These are phyloP conservation scores for Leccinum subgranulosum DNA, from an alignment of 768 basidiomycete species.

Conservation along the genomic window DNA sequence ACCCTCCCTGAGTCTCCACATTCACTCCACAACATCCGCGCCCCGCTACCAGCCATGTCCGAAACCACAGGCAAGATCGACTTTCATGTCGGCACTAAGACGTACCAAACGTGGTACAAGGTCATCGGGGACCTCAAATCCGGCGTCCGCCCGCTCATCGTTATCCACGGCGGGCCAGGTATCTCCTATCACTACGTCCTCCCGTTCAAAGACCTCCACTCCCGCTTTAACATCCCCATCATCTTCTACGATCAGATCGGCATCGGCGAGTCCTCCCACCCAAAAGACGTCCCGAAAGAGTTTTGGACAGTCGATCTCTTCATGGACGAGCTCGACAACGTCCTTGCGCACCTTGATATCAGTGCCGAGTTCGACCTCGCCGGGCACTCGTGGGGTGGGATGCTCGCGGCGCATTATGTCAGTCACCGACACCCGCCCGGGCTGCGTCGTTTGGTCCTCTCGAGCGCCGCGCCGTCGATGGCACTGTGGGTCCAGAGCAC, in stretches of 20 bases:
- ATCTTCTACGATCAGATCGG: conserved; percentile 55
- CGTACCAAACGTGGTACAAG: conserved; percentile 44
- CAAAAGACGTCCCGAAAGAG: conserved; percentile 18
- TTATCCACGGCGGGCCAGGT: conserved; percentile 47
- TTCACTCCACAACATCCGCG: too few relatives aligned
- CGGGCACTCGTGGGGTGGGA: conserved; percentile 62
- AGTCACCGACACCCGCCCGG: conserved; percentile 38
- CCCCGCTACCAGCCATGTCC: conserved; percentile 7
- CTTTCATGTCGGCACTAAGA: conserved; percentile 17
- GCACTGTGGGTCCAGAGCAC: conserved; percentile 27
- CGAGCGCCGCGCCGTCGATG: conserved; percentile 34
- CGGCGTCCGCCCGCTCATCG: conserved; percentile 34
- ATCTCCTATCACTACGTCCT: conserved; percentile 39
- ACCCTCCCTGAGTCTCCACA: too few relatives aligned
- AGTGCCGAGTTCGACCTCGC: conserved; percentile 39
- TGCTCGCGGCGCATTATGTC: conserved; percentile 43
- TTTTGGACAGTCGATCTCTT: conserved; percentile 52
- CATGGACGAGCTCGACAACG: conserved; percentile 50
- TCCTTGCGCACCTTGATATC: conserved; percentile 42
- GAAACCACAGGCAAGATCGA: conserved; percentile 22
- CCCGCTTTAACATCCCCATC: conserved; percentile 34
- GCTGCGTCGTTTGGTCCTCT: conserved; percentile 35
- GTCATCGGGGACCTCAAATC: conserved; percentile 40
- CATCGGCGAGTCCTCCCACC: conserved; percentile 43
- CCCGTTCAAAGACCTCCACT: conserved; percentile 35